Percentiles rank a stretch among this genome's conserved stretches.
Conservation (phyloP, 1,139 yeast species). For the Taiozyma onychis region DNA sequence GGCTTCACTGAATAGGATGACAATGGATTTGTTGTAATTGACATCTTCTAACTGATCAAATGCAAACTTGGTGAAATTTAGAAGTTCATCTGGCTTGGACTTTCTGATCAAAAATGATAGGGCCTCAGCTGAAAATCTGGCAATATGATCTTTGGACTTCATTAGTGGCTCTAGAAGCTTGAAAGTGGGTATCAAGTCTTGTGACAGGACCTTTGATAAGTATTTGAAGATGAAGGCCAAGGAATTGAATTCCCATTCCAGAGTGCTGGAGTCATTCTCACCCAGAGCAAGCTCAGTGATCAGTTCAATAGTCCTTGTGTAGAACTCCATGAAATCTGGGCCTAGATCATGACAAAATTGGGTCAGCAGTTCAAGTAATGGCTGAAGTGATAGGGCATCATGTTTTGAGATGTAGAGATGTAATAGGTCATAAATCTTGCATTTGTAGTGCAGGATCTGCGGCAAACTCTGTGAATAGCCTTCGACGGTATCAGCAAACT, state of each 20-base stretch:
- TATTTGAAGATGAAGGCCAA: conserved; percentile 89
- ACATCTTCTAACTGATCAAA: conserved; percentile 41
- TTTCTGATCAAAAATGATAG: conserved; percentile 78
- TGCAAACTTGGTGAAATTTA: conserved; percentile 42
- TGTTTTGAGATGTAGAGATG: conserved; percentile 43
- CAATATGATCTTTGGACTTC: conserved; percentile 55
- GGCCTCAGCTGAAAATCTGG: conserved; percentile 88
- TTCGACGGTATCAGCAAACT: conserved; percentile 53
- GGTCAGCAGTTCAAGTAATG: conserved; percentile 71
- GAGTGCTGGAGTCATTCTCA: conserved; percentile 51
- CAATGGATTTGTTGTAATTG: conserved; percentile 50
- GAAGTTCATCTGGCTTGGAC: conserved; percentile 45
- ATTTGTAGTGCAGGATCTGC: conserved; percentile 70
- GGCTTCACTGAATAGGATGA: conserved; percentile 65
- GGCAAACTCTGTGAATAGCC: conserved; percentile 66
- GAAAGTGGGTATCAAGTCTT: conserved; percentile 66
- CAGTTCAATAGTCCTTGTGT: conserved; percentile 44
- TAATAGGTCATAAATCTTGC: conserved; percentile 51
- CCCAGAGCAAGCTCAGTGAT: conserved; percentile 48
- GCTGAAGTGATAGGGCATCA: conserved; percentile 73
- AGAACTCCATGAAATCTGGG: conserved; percentile 73
- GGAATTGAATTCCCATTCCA: conserved; percentile 83
- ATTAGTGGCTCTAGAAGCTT: conserved; percentile 60
- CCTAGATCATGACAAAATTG: conserved; percentile 93
- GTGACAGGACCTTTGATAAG: conserved; percentile 55